Percentiles rank a stretch among this genome's conserved stretches.
Evolutionary conservation across 164 flowering plant species (phyloP).

Genomic region (Platanus orientalis): DNA sequence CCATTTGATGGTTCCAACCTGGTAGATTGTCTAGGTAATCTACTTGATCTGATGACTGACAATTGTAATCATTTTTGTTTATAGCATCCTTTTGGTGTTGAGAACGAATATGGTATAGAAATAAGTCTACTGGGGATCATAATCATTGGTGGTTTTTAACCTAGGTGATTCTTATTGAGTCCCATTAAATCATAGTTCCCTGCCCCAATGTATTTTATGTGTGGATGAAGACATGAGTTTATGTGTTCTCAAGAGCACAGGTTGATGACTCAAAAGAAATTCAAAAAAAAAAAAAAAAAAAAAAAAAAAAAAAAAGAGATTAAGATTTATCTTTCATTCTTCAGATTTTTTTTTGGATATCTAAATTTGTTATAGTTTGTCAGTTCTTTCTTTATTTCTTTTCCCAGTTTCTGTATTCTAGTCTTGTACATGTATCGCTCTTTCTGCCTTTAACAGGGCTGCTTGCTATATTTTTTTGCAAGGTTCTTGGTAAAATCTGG

Average conservation of each 20-base stretch:
- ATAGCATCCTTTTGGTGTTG: too few species aligned
- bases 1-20: too few species aligned
- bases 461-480: slow-evolving; percentile 17
- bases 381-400: not conserved
- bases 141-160: not conserved
- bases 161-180: not conserved
- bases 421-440: not conserved
- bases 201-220: not conserved
- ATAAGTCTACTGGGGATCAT: not conserved
- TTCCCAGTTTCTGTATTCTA: not conserved
- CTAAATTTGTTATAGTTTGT: not conserved
- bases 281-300: too few species aligned
- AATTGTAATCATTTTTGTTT: too few species aligned
- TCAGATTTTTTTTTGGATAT: not conserved
- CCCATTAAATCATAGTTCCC: not conserved
- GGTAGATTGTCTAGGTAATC: too few species aligned
- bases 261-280: not conserved
- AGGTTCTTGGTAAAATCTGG: slow-evolving; percentile 89
- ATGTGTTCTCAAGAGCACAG: not conserved
- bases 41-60: too few species aligned
- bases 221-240: not conserved
- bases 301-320: too few species aligned
- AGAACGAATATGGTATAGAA: too few species aligned
- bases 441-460: not conserved
- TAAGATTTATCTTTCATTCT: not conserved